Evolutionary conservation across 495 filamentous ascomycete genomes (phyloP).

Genomic region (Lichina pygmaea): DNA sequence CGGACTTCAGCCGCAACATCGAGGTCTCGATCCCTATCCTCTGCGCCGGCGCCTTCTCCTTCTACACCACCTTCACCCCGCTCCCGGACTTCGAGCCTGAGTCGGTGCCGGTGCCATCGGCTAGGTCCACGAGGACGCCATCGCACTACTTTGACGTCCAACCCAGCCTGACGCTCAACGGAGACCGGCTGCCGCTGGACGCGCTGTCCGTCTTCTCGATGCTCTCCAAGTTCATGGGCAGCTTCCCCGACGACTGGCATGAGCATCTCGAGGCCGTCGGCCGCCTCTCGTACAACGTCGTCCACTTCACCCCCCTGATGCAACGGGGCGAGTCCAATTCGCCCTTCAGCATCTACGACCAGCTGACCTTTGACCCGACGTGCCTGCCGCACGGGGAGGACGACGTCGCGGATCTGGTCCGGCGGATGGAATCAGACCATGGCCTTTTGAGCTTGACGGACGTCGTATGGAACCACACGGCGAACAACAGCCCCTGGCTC

Average conservation of each 20-base stretch:
- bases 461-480: slow-evolving; percentile 96
- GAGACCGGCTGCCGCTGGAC: slow-evolving; percentile 44
- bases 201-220: slow-evolving; percentile 82
- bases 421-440: slow-evolving; percentile 61
- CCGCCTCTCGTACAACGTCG: slow-evolving; percentile 86
- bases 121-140: slow-evolving; percentile 33
- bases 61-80: slow-evolving; percentile 79
- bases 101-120: slow-evolving; percentile 14
- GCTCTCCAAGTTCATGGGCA: slow-evolving; percentile 93
- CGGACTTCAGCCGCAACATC: slow-evolving; percentile 78
- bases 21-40: slow-evolving; percentile 69
- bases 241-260: slow-evolving; percentile 70
- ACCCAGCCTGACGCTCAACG: slow-evolving; percentile 48
- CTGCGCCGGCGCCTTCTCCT: slow-evolving; percentile 74
- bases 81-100: slow-evolving; percentile 50
- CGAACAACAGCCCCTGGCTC: slow-evolving; percentile 84
- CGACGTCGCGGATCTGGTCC: slow-evolving; percentile 50
- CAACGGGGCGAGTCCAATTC: slow-evolving; percentile 75
- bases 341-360: slow-evolving; percentile 89
- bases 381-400: slow-evolving; percentile 70
- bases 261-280: slow-evolving; percentile 66
- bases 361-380: slow-evolving; percentile 57
- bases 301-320: slow-evolving; percentile 92
- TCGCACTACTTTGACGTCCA: slow-evolving; percentile 82
- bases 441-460: slow-evolving; percentile 76